These are phyloP conservation scores for Tolypocladium tropicale DNA, from an alignment of 2,329 filamentous ascomycete species.

Conservation along the genomic window DNA sequence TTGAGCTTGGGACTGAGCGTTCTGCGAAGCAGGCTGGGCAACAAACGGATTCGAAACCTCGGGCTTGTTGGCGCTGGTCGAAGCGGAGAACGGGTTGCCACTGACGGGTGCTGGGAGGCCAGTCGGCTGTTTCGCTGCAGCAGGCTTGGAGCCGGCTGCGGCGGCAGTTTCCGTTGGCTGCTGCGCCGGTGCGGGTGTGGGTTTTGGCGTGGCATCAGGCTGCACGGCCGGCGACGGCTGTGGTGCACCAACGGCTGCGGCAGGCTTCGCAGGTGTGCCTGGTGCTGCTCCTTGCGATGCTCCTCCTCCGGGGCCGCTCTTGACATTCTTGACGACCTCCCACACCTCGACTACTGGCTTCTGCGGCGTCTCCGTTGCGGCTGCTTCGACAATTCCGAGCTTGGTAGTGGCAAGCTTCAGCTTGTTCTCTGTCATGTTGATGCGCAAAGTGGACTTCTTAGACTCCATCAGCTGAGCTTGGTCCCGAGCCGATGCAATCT, in stretches of 20 bases:
- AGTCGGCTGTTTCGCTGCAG: slow-evolving; percentile 7
- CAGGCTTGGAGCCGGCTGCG: slow-evolving; percentile 6
- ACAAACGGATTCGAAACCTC: slow-evolving; percentile 19
- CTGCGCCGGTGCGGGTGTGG: slow-evolving; percentile 5
- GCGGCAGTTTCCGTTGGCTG: slow-evolving; percentile 4
- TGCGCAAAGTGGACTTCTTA: slow-evolving; percentile 63
- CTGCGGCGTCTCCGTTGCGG: slow-evolving; percentile 76
- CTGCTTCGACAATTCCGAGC: slow-evolving; percentile 67
- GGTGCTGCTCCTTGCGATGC: slow-evolving; percentile 5
- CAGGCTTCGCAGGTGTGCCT: slow-evolving; percentile 6
- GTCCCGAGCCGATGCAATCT: slow-evolving; percentile 42
- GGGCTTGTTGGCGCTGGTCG: slow-evolving; percentile 6
- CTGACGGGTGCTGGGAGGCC: slow-evolving; percentile 12
- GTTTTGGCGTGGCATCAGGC: background rate
- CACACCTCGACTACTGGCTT: slow-evolving; percentile 79
- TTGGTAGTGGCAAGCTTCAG: slow-evolving; percentile 56
- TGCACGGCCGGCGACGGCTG: background rate
- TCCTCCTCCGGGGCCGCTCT: slow-evolving; percentile 29
- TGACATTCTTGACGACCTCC: slow-evolving; percentile 71
- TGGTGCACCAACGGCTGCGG: background rate
- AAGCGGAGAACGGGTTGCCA: slow-evolving; percentile 22
- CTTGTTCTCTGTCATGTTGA: slow-evolving; percentile 72
- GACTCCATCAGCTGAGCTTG: slow-evolving; percentile 62
- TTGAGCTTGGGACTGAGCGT: background rate
- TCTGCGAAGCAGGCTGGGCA: slow-evolving; percentile 1